Conservation (phyloP, 2,329 filamentous ascomycete species). For the Ilyonectria mors-panacis region DNA sequence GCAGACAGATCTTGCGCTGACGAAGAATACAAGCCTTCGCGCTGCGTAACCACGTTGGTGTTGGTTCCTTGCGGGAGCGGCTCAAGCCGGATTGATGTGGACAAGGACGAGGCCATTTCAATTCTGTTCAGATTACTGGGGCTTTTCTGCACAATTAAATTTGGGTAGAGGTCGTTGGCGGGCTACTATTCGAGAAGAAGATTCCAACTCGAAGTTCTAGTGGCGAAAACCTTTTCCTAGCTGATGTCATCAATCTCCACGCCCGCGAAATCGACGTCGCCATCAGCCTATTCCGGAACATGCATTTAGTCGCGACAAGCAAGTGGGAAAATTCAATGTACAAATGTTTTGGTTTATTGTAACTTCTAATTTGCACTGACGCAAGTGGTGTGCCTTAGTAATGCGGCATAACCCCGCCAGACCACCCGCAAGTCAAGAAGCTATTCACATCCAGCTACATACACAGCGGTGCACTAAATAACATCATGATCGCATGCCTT, state of each 20-base stretch:
- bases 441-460: neutral
- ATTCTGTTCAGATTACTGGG: neutral
- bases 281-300: neutral
- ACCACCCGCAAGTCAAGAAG: too few species aligned
- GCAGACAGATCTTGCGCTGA: neutral
- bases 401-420: too few species aligned
- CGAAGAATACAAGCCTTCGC: neutral
- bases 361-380: too few species aligned
- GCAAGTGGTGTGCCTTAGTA: too few species aligned
- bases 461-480: neutral
- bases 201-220: too few species aligned
- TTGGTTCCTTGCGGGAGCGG: neutral
- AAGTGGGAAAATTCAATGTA: neutral
- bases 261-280: neutral
- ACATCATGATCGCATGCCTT: conserved; percentile 48
- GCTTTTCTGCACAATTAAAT: neutral
- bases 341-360: too few species aligned
- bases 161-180: too few species aligned
- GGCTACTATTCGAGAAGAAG: too few species aligned
- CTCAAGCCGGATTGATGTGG: conserved; percentile 15
- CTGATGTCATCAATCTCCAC: neutral
- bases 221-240: neutral
- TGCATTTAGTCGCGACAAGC: neutral
- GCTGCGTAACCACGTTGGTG: conserved; percentile 2
- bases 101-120: neutral